Conservation (phyloP, 768 basidiomycete species). For the Trametes elegans region DNA sequence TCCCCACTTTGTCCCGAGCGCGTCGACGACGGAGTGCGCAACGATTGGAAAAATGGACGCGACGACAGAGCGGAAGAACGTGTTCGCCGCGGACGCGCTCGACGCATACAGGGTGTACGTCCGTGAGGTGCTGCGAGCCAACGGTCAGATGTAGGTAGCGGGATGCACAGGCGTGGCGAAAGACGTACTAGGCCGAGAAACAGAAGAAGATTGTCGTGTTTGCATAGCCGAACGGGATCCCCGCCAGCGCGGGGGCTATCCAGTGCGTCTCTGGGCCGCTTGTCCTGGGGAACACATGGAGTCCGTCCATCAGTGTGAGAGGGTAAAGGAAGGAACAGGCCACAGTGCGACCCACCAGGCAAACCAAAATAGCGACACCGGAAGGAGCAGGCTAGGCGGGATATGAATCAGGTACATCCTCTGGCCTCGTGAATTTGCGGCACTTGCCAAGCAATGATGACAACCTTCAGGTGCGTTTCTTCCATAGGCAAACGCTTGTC, state of each 20-base stretch:
- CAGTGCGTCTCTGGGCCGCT: conserved; percentile 23
- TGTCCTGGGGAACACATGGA: conserved; percentile 15
- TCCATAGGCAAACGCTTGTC: neutral
- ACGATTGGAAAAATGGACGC: conserved; percentile 23
- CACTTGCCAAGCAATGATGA: conserved; percentile 21
- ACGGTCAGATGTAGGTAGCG: neutral
- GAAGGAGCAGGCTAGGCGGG: conserved; percentile 9
- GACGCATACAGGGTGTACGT: conserved; percentile 23
- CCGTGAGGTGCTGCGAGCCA: conserved; percentile 13
- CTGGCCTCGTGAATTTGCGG: neutral
- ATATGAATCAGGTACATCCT: neutral
- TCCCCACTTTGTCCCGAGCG: conserved; percentile 27
- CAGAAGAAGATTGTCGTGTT: conserved; percentile 22
- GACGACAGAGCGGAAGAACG: conserved; percentile 20
- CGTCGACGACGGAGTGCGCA: conserved; percentile 18
- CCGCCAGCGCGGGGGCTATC: conserved; percentile 24
- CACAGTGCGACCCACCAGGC: conserved; percentile 19
- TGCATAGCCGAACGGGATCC: conserved; percentile 24
- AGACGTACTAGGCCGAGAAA: conserved; percentile 25
- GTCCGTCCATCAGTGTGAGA: no score
- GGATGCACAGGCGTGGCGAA: neutral
- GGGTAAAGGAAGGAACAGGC: neutral
- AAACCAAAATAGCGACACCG: conserved; percentile 27
- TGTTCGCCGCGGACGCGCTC: conserved; percentile 22
- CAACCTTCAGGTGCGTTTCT: conserved; percentile 22